Evolutionary conservation across 2,329 filamentous ascomycete genomes (phyloP), one percentile per base, ranked within the genome.

Genomic region (Aspergillus vadensis): DNA sequence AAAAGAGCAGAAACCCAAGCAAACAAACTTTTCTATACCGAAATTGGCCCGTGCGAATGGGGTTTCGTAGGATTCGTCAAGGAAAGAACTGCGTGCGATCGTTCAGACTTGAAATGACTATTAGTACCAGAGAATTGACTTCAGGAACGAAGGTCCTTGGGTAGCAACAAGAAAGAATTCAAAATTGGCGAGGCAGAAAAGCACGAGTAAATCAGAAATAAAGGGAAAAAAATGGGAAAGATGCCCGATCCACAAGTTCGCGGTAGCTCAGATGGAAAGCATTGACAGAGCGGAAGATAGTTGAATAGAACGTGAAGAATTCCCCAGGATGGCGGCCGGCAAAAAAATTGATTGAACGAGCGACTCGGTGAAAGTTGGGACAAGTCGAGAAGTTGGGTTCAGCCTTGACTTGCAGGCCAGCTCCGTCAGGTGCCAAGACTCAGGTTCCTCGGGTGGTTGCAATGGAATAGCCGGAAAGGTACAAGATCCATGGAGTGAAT

Each of bases 11-110:
- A 67, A 67, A 63, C 44, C 61, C 66, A 61, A 65, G 60, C 25
- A 64, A 64, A 63, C 64, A 62, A 65, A 64, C 63, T 66, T 70
- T 70, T 68, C 60, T 68, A 70, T 67, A 62, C 64, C 69, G 67
- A 68, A 72, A 70, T 72, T 69, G 69, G 70, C 68, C 68, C 70
- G 72, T 67, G 69, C 69, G 69, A 74, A 65, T 72, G 65, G 59
- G 69, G 73, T 60, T 74, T 76, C 74, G 76, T 77, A 65, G 67
- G 71, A 73, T 70, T 77, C 73, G 76, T 77, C 69, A 77, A 76
- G 66, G 70, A 77, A 66, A 73, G 73, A 75, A 70, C 64, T 64
- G 69, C 66, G 70, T 73, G 58, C 67, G 67, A 70, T 73, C 72
- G 69, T 72, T 65, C 68, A 65, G 65, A 69, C 65, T 69, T 69